A percentile compares a stretch with the other conserved stretches of the same genome.
These are phyloP conservation scores for Tilletia walkeri DNA, from an alignment of 1,284 basidiomycete species.

Conservation along the genomic window DNA sequence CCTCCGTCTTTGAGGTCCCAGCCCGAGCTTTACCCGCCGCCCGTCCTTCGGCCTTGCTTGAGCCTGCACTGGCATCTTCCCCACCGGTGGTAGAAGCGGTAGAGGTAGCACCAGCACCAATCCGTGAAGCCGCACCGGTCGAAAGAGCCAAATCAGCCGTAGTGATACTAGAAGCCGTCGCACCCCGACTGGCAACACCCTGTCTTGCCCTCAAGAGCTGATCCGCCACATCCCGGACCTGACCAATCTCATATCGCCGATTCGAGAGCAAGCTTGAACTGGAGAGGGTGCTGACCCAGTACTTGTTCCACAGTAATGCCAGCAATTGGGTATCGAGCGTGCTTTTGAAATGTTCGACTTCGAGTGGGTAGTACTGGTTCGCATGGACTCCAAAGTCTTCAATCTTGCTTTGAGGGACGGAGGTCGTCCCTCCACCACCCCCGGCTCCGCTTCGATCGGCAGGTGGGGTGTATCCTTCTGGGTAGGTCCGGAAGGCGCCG, in stretches of 20 bases:
- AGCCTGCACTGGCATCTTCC: constrained; percentile 3
- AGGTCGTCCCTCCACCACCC: constrained; percentile 26
- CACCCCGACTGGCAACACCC: constrained; percentile 1
- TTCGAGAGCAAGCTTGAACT: constrained; percentile 88
- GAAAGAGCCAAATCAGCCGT: constrained; percentile 17
- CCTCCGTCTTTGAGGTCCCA: background rate
- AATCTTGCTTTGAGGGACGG: constrained; percentile 68
- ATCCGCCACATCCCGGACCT: constrained; percentile 80
- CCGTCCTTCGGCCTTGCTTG: background rate
- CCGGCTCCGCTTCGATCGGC: background rate
- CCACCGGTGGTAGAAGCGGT: too few relatives aligned
- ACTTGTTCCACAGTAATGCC: constrained; percentile 95
- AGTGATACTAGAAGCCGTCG: constrained; percentile 8
- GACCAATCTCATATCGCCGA: constrained; percentile 82
- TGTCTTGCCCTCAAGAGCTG: constrained; percentile 65
- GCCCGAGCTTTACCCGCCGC: constrained; percentile 2
- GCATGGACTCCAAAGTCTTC: constrained; percentile 77
- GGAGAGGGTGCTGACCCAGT: constrained; percentile 94
- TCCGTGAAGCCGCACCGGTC: too few relatives aligned
- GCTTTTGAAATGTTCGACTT: constrained; percentile 92
- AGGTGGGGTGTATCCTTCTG: constrained; percentile 62
- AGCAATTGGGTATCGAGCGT: constrained; percentile 80
- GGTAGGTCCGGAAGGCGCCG: constrained; percentile 94
- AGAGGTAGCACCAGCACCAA: too few relatives aligned
- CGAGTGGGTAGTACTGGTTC: constrained; percentile 90